A percentile compares a stretch with the other conserved stretches of the same genome.
Evolutionary conservation across 2,329 filamentous ascomycete species (phyloP).

Genomic region (Whalleya microplaca): DNA sequence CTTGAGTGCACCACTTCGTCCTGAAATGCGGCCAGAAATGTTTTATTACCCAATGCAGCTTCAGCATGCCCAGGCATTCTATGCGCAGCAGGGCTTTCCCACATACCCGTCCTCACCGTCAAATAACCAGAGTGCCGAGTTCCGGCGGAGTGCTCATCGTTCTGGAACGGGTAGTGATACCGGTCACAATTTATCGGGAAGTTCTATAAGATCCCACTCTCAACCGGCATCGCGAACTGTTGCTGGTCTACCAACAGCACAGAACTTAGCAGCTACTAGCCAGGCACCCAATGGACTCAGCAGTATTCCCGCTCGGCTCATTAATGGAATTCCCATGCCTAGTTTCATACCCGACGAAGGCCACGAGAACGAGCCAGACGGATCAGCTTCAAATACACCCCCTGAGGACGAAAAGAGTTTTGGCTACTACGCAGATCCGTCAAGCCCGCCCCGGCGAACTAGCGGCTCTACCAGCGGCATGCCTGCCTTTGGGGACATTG

Average conservation of each 20-base stretch:
- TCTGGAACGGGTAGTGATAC: conserved; percentile 54
- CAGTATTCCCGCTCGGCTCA: conserved; percentile 42
- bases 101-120: conserved; percentile 63
- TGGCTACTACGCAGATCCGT: conserved; percentile 43
- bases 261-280: conserved; percentile 34
- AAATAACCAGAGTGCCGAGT: conserved; percentile 51
- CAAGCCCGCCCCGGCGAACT: conserved; percentile 29
- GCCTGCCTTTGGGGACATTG: conserved; percentile 52
- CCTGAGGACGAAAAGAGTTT: conserved; percentile 52
- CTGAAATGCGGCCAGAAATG: conserved; percentile 60
- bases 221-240: conserved; percentile 61
- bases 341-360: conserved; percentile 60
- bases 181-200: conserved; percentile 51
- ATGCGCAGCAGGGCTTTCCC: conserved; percentile 52
- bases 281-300: conserved; percentile 44
- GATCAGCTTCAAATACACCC: conserved; percentile 48
- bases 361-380: conserved; percentile 49
- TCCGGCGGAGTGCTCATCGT: conserved; percentile 60
- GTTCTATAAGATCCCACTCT: conserved; percentile 67
- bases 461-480: conserved; percentile 44
- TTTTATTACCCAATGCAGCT: conserved; percentile 54
- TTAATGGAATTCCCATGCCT: conserved; percentile 56
- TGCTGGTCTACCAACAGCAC: conserved; percentile 37
- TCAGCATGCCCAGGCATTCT: conserved; percentile 46
- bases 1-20: conserved; percentile 59